A percentile compares a stretch with the other conserved stretches of the same genome.
Conservation (phyloP, 1,139 yeast genomes). For the Blastobotrys serpentis region DNA sequence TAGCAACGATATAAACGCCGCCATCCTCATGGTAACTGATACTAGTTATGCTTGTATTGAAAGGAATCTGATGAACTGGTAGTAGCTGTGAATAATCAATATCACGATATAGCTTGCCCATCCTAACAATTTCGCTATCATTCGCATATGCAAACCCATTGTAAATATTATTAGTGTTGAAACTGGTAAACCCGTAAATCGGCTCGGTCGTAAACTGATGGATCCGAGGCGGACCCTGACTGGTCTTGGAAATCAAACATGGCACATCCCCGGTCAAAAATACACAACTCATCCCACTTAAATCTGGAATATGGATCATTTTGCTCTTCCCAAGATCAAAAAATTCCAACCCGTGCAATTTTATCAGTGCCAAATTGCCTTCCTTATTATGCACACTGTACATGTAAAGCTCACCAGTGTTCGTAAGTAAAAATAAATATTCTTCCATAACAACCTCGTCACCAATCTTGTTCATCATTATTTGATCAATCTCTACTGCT, state of each 20-base stretch:
- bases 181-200: constrained; percentile 33
- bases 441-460: constrained; percentile 52
- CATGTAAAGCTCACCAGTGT: constrained; percentile 73
- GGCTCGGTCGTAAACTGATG: constrained; percentile 67
- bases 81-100: constrained; percentile 28
- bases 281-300: constrained; percentile 20
- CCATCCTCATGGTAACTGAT: constrained; percentile 72
- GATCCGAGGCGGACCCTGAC: constrained; percentile 51
- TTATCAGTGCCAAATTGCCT: constrained; percentile 50
- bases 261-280: constrained; percentile 57
- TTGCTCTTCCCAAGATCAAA: constrained; percentile 50
- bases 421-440: constrained; percentile 66
- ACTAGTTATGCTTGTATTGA: constrained; percentile 64
- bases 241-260: constrained; percentile 8
- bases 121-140: constrained; percentile 52
- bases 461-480: constrained; percentile 47
- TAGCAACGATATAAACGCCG: constrained; percentile 63
- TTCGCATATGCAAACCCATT: constrained; percentile 74
- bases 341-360: constrained; percentile 46
- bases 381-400: constrained; percentile 58
- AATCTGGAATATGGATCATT: constrained; percentile 41
- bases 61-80: constrained; percentile 27
- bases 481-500: constrained; percentile 15
- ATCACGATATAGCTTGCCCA: constrained; percentile 33
- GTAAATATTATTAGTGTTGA: constrained; percentile 35